Evolutionary conservation across 2,329 filamentous ascomycete genomes (phyloP).

Genomic region (Colletotrichum liaoningense): DNA sequence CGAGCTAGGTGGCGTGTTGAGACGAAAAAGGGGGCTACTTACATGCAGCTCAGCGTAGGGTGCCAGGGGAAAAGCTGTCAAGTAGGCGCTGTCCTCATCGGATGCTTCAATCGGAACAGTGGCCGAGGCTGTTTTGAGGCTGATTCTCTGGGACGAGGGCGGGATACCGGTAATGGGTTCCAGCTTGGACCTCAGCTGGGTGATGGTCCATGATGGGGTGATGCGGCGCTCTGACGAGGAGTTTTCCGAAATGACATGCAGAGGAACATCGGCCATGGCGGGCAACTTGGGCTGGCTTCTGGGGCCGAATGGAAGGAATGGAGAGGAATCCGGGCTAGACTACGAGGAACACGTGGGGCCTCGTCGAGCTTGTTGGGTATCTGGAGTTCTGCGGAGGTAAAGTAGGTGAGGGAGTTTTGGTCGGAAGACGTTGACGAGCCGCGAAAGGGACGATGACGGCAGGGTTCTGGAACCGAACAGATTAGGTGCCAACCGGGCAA

Average conservation of each 20-base stretch:
- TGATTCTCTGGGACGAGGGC: constrained; percentile 80
- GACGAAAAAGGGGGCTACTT: constrained; percentile 54
- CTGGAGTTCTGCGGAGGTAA: neutral
- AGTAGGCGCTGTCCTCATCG: constrained; percentile 77
- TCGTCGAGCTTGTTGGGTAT: constrained; percentile 13
- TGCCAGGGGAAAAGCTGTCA: constrained; percentile 74
- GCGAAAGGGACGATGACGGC: neutral
- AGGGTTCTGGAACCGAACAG: constrained; percentile 25
- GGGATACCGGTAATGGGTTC: constrained; percentile 95
- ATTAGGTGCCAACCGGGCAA: constrained; percentile 26
- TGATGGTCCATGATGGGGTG: constrained; percentile 91
- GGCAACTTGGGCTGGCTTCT: constrained; percentile 36
- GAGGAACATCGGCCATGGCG: constrained; percentile 77
- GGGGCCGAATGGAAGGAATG: constrained; percentile 2
- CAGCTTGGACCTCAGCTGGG: constrained; percentile 85
- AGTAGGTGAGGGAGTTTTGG: neutral
- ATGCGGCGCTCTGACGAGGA: constrained; percentile 89
- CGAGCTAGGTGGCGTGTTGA: neutral
- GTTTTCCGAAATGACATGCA: constrained; percentile 81
- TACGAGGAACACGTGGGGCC: constrained; percentile 40
- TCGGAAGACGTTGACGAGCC: neutral
- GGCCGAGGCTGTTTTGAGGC: constrained; percentile 73
- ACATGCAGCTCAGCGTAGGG: constrained; percentile 85
- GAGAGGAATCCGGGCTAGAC: constrained; percentile 7
- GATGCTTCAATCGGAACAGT: constrained; percentile 74